A percentile compares a stretch with the other conserved stretches of the same genome.
Conservation (phyloP, 2,329 filamentous ascomycete species). For the Sporothrix schenckii region DNA sequence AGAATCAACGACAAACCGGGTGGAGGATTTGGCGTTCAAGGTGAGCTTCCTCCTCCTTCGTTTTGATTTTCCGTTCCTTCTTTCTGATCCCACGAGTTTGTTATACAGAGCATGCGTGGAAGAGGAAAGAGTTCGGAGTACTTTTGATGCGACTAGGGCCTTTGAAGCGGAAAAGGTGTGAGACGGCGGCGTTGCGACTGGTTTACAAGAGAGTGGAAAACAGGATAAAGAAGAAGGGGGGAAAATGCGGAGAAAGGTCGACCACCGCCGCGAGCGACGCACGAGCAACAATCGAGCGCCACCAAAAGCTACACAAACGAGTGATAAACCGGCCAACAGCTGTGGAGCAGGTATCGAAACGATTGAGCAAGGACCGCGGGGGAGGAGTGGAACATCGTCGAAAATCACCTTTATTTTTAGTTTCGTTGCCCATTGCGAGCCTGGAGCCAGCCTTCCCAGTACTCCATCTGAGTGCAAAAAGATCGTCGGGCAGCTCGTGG, state of each 20-base stretch:
- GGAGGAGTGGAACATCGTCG: no score
- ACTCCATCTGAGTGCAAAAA: not conserved
- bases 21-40: not conserved
- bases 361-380: no score
- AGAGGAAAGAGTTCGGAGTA: not conserved
- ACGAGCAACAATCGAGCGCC: not conserved
- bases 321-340: not conserved
- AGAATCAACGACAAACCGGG: not conserved
- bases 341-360: no score
- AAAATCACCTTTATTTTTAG: not conserved
- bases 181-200: conserved; percentile 6
- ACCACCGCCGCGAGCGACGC: not conserved
- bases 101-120: no score
- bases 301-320: not conserved
- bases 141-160: not conserved
- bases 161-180: not conserved
- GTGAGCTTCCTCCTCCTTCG: not conserved
- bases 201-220: conserved; percentile 1
- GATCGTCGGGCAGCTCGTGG: conserved; percentile 11
- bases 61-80: not conserved
- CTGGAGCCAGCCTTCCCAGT: not conserved
- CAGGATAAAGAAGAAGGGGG: not conserved
- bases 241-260: not conserved
- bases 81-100: not conserved
- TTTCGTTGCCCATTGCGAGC: not conserved